Base-by-base conservation (phyloP, 2,329 filamentous ascomycete genomes). In the Remersonia thermophila region DNA sequence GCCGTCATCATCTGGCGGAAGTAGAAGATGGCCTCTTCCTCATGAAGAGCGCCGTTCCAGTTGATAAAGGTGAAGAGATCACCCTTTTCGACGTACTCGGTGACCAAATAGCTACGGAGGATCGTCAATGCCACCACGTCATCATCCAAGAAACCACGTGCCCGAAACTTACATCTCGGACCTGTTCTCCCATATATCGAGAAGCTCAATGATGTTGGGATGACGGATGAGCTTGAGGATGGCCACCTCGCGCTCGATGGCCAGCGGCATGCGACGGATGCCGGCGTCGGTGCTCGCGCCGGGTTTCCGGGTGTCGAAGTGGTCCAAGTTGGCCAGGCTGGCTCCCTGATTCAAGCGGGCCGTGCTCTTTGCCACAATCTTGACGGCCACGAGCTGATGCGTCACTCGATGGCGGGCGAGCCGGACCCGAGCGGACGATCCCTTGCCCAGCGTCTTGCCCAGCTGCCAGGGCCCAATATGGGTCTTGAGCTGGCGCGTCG, bases 191-290 rank as follows among this genome's bases (percentile, higher is more conserved):
- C 89, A 98, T 20, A 98, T 89, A 60, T 98, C 91, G 55, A 89
- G 91, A 8, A 98, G 64, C 47, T 83, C 84, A 58, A 95, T 87
- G 50, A 96, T 89, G 55, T 96, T 91, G 5, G 81, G 83, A 59
- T 98, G 91, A 51, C 94, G 80, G 42, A 96, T 83, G 39, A 96
- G 71, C 61, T 95, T 96, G 72, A 98, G 85, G 49, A 98, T 93
- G 23, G 89, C 86, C 28, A 98, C 87, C 55, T 98, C 91, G 37
- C 91, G 73, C 60, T 96, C 89, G 42, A 98, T 82, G 1, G 86
- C 83, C 51, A 89, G 77, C 1, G 89, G 89, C 54, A 93, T 86
- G 36, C 73, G 71, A 47, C 77, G 73, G 40, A 80, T 68, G 28
- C 77, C 76, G 34, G 73, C 66, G 26, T 46, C 38, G 9, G 68